Evolutionary conservation across 2,329 filamentous ascomycete species (phyloP), one percentile per base, ranked within the genome.

Genomic region (Epichloe hybrida): DNA sequence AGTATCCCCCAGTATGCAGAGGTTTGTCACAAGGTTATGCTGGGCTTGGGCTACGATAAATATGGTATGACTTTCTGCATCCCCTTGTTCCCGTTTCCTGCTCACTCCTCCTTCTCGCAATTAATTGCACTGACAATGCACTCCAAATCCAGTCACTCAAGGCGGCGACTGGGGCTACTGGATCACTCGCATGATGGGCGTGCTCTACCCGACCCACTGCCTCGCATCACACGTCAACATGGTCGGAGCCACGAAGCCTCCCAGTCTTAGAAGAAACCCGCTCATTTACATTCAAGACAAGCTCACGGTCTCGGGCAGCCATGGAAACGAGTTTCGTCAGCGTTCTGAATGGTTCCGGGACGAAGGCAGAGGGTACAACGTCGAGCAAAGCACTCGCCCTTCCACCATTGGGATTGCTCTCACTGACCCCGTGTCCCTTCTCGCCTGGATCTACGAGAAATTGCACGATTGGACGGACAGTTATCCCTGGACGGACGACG

Each of bases 391-490:
- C 3, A 88, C 85, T 0, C 82, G 83, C 52, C 86, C 87, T 0
- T 80, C 87, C 48, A 91, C 86, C 0, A 61, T 90, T 0, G 82
- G 81, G 0, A 87, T 86, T 59, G 80, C 72, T 0, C 70, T 90
- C 3, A 72, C 77, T 0, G 85, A 89, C 61, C 87, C 86, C 0
- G 76, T 86, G 0, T 84, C 76, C 0, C 67, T 88, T 3, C 70
- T 91, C 1, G 79, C 84, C 0, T 93, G 87, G 87, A 81, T 91
- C 36, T 86, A 86, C 56, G 87, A 91, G 66, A 91, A 91, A 62
- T 67, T 91, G 38, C 79, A 83, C 56, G 81, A 86, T 57, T 91
- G 86, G 86, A 81, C 81, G 0, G 85, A 90, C 58, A 59, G 58
- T 1, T 88, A 88, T 59, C 69, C 76, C 0, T 90, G 85, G 85